Base-by-base conservation (phyloP, 257 asterid species). In the Thymus quinquecostatus region DNA sequence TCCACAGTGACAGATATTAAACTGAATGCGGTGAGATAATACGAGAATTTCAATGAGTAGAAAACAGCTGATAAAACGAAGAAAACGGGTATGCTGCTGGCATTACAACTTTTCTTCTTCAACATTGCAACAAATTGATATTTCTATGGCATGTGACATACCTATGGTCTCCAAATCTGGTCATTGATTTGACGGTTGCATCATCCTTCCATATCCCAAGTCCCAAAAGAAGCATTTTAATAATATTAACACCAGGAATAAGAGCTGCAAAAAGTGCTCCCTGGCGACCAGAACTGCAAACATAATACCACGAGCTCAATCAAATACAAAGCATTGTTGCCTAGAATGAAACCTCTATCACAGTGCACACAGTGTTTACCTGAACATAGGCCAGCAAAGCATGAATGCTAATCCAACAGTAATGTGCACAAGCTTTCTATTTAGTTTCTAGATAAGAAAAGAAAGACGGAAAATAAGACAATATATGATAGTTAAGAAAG, bases 381-480 rank as follows among this genome's bases (percentile, higher is more conserved):
- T 94, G 96, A 94, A 94, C 96, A 94, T 86, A 44, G 97, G 99
- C 99, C 99, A 94, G 88, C 97, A 94, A 68, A 89, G 93, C 95
- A 89, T 89, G 96, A 94, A 94, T 40, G 85, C 92, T 66, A 85
- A 78, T 75, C 99, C 99, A 68, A 91, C 41, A 68, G 90, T 83
- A 45, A 91, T 67, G 80, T 94, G 99, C 33, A 94, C 99, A 70
- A 94, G 81, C 87, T 88, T 88, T 81, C 83, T 84, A 73, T 80
- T 80, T 55, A 86, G 81, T 77, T 84, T 86, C 87, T 80, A 63
- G 30, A 47, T 54, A 65, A 66, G 34, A 45, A 56, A 44, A 43
- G 68, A 56, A 73, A 21, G 21, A 21, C 21, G 21, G 21, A 21
- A 45, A 50, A 12, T 49, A 71, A 60, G 67, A 45, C 28, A 53